Evolutionary conservation across 1,284 basidiomycete genomes (phyloP), one percentile per base, ranked within the genome.

Genomic region (Pseudozyma hubeiensis): DNA sequence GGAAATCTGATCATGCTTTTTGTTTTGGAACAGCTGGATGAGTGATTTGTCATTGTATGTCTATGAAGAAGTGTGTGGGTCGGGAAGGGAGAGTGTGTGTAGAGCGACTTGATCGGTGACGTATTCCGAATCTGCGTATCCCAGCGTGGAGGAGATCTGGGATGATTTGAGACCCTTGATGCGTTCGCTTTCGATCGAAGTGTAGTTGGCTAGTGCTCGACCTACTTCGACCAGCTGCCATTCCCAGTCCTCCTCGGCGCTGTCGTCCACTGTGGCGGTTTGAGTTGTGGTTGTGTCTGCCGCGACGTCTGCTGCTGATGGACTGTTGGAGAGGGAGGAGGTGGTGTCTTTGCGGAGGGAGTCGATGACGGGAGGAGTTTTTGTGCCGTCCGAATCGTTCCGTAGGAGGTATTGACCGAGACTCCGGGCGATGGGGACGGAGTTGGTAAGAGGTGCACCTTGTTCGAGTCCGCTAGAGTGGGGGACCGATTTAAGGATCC

Each of bases 71-170:
- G 47, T 39, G 16, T 48, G 30, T 4, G 64, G 65, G 8, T 58
- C 39, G 13, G 61, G 63, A 0, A 75, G 56, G 1, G 52, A 56
- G 11, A 64, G 57, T 5, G 73, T 75, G 34, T 75, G 73, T 8
- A 82, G 55, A 10, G 70, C 81, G 2, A 81, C 70, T 45, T 81
- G 79, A 41, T 98, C 96, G 5, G 97, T 95, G 39, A 98, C 93
- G 86, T 98, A 94, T 82, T 97, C 94, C 37, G 93, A 93, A 83
- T 98, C 96, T 17, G 92, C 92, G 85, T 97, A 97, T 0, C 94
- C 96, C 41, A 99, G 86, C 9, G 94, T 83, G 69, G 91, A 89
- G 14, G 90, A 87, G 45, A 98, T 91, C 64, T 92, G 89, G 0
- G 93, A 91, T 30, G 71, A 76, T 50, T 82, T 81, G 11, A 81